These are phyloP conservation scores for Leccinum rimulosum DNA, from an alignment of 768 basidiomycete genomes.

Conservation along the genomic window DNA sequence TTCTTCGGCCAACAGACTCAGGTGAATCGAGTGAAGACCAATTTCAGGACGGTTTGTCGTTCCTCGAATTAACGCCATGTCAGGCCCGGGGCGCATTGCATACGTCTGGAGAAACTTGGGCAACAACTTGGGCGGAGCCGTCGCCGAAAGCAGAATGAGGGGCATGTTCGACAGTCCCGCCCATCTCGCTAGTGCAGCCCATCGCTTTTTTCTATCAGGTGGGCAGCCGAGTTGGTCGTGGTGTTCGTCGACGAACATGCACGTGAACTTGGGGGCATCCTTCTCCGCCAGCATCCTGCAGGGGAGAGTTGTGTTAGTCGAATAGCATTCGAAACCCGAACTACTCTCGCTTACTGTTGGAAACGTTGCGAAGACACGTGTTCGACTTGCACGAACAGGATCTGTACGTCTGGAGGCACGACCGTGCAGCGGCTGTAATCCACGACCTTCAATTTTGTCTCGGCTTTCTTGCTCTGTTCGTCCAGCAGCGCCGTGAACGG, in stretches of 20 bases:
- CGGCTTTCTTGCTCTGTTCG: constrained; percentile 3
- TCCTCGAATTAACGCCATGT: neutral
- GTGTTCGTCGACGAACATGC: constrained; percentile 4
- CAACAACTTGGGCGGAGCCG: neutral
- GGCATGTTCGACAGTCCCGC: neutral
- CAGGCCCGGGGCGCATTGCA: no score
- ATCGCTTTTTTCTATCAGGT: neutral
- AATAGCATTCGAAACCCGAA: no score
- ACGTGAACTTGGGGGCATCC: neutral
- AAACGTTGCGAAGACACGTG: neutral
- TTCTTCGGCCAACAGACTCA: no score
- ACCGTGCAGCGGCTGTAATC: neutral
- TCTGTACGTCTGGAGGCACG: neutral
- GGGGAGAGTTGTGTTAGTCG: no score
- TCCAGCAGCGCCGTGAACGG: constrained; percentile 5
- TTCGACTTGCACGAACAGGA: constrained; percentile 11
- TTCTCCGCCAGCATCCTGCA: neutral
- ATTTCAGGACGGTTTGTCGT: constrained; percentile 2
- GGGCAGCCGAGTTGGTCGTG: constrained; percentile 9
- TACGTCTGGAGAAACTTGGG: neutral
- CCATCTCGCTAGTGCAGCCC: neutral
- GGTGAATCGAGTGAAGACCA: neutral
- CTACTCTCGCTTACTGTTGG: neutral
- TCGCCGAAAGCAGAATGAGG: constrained; percentile 2
- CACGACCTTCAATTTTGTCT: neutral